These are phyloP conservation scores for Gnomoniopsis smithogilvyi DNA, from an alignment of 2,329 filamentous ascomycete genomes.

Conservation along the genomic window DNA sequence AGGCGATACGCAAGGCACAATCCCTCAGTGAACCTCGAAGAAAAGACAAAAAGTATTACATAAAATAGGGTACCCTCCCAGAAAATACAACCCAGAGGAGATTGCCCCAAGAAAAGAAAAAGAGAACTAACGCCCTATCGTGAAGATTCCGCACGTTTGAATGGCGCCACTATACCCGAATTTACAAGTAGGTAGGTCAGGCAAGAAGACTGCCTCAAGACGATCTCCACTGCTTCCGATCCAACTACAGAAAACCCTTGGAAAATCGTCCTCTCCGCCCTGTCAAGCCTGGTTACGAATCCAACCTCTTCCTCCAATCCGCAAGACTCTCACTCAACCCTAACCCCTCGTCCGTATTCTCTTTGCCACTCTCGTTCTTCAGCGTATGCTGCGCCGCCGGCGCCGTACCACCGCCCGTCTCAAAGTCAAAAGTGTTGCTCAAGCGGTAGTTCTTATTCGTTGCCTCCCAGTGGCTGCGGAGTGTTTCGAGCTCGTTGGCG, in stretches of 20 bases:
- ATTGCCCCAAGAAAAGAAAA: not conserved
- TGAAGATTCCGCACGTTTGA: constrained; percentile 8
- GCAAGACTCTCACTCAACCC: constrained; percentile 69
- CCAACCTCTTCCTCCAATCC: constrained; percentile 77
- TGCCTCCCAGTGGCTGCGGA: constrained; percentile 90
- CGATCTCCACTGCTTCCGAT: not conserved
- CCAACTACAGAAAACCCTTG: not conserved
- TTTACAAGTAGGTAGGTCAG: not conserved
- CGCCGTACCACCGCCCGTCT: constrained; percentile 32
- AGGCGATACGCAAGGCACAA: no score
- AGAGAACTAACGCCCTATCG: constrained; percentile 11
- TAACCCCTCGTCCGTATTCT: constrained; percentile 31
- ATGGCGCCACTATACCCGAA: not conserved
- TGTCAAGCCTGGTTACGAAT: constrained; percentile 44
- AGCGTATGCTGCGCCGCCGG: constrained; percentile 21
- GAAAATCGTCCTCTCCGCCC: constrained; percentile 27
- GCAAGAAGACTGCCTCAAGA: not conserved
- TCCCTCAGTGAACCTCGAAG: not conserved
- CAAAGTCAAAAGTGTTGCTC: constrained; percentile 87
- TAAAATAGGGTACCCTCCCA: constrained; percentile 6
- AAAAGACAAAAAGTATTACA: constrained; percentile 10
- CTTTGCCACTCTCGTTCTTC: constrained; percentile 31
- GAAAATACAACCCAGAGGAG: not conserved
- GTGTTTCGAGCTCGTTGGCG: constrained; percentile 84
- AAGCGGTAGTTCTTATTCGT: constrained; percentile 94